A percentile compares a stretch with the other conserved stretches of the same genome.
Evolutionary conservation across 2,329 filamentous ascomycete species (phyloP).

Genomic region (Aspergillus versicolor): DNA sequence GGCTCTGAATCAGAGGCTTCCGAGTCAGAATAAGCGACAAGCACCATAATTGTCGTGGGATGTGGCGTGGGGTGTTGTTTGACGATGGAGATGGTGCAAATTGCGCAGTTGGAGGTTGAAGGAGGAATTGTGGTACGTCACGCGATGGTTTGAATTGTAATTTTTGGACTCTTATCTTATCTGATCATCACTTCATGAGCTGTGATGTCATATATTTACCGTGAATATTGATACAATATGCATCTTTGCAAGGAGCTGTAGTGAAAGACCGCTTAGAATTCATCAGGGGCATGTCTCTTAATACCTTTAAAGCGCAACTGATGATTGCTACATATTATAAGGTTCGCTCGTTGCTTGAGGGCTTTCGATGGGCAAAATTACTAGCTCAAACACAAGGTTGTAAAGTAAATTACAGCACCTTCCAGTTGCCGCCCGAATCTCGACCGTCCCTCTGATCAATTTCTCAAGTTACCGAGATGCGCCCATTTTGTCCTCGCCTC

Average conservation of each 20-base stretch:
- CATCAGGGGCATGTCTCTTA: neutral
- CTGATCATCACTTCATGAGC: conserved; percentile 11
- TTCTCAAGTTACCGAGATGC: neutral
- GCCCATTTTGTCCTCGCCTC: neutral
- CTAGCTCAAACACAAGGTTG: neutral
- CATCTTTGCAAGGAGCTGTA: neutral
- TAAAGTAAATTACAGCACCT: neutral
- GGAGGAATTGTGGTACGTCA: neutral
- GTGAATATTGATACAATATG: neutral
- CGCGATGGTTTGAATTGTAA: neutral
- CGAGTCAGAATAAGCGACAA: conserved; percentile 83
- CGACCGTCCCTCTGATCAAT: neutral
- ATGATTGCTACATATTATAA: neutral
- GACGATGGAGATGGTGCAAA: neutral
- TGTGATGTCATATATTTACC: conserved; percentile 14
- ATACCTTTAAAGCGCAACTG: neutral
- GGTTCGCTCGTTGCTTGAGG: neutral
- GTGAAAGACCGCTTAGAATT: neutral
- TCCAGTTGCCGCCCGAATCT: neutral
- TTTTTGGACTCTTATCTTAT: conserved; percentile 19
- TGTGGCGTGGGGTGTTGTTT: neutral
- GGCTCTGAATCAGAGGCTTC: conserved; percentile 65
- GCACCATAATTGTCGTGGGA: conserved; percentile 57
- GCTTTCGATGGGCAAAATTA: neutral
- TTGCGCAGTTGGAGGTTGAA: neutral